Evolutionary conservation across 345 rosid species (phyloP).

Genomic region (Cardamine occulta): DNA sequence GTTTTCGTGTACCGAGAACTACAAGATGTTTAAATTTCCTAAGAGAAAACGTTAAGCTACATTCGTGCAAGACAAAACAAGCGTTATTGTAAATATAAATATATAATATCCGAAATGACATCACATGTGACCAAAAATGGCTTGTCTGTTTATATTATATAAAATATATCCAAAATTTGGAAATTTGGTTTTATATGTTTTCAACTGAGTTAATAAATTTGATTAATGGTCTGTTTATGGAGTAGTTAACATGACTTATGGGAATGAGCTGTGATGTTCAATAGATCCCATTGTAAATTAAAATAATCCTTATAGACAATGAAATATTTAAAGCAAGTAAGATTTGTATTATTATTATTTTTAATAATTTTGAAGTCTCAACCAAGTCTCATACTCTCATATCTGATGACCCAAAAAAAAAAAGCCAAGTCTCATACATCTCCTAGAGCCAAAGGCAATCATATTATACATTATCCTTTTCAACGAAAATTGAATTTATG

Average conservation of each 20-base stretch:
- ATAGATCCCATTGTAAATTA: slow-evolving; percentile 7
- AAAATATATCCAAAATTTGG: background rate
- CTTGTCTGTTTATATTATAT: background rate
- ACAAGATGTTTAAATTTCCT: slow-evolving; percentile 12
- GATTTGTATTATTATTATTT: background rate
- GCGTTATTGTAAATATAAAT: background rate
- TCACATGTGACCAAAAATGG: slow-evolving; percentile 16
- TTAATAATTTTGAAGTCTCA: no score
- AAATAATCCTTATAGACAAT: background rate
- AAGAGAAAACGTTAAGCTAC: background rate
- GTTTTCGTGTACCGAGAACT: slow-evolving; percentile 13
- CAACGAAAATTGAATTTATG: no score
- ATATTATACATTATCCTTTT: no score
- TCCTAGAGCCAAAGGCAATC: no score
- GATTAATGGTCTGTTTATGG: slow-evolving; percentile 9
- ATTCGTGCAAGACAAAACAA: background rate
- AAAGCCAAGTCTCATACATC: no score
- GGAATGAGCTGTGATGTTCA: slow-evolving; percentile 32
- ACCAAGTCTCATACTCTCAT: no score
- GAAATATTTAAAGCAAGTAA: background rate
- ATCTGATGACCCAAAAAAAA: no score
- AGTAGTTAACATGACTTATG: slow-evolving; percentile 40
- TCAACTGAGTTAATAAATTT: background rate
- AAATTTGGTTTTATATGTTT: background rate
- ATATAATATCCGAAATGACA: background rate